Percentiles rank a stretch among this genome's conserved stretches.
phyloP scores from a whole-genome alignment of 768 basidiomycete genomes.

The Phaeotremella skinneri region DNA sequence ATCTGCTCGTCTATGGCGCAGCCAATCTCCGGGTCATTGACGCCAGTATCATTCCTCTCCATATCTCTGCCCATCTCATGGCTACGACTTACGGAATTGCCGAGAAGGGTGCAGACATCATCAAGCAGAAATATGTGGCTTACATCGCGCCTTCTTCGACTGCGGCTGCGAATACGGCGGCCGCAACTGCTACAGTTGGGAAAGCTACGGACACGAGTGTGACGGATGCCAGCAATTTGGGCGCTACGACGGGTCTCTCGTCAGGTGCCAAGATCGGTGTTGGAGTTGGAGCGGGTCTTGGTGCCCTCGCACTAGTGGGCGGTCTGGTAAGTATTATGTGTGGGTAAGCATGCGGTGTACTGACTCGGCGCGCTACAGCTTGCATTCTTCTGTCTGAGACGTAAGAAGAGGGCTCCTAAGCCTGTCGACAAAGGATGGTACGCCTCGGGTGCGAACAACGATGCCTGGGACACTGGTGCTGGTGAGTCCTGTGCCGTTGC shows the following conservation, averaged over 20 bases:
- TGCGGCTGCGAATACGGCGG: background rate
- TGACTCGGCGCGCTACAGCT: constrained; percentile 15
- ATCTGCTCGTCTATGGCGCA: constrained; percentile 62
- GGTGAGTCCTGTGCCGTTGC: background rate
- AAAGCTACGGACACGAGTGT: constrained; percentile 29
- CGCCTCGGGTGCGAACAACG: background rate
- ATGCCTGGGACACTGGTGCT: background rate
- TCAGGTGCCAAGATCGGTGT: constrained; percentile 37
- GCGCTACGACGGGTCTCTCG: constrained; percentile 10
- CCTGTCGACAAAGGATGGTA: constrained; percentile 30
- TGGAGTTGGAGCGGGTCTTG: constrained; percentile 39
- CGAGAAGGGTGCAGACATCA: constrained; percentile 57
- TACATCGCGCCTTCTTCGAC: background rate
- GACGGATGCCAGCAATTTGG: constrained; percentile 16
- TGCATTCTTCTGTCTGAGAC: constrained; percentile 34
- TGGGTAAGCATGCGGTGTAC: background rate
- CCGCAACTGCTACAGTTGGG: constrained; percentile 26
- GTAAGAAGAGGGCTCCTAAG: constrained; percentile 23
- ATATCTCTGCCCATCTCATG: constrained; percentile 58
- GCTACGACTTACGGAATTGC: constrained; percentile 54
- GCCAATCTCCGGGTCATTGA: constrained; percentile 60
- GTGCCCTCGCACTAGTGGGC: constrained; percentile 29
- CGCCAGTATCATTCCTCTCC: constrained; percentile 60
- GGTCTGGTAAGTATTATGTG: constrained; percentile 24
- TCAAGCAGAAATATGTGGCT: constrained; percentile 51